These are phyloP conservation scores for Ogataea degrootiae DNA, from an alignment of 805 yeast species.

Conservation along the genomic window DNA sequence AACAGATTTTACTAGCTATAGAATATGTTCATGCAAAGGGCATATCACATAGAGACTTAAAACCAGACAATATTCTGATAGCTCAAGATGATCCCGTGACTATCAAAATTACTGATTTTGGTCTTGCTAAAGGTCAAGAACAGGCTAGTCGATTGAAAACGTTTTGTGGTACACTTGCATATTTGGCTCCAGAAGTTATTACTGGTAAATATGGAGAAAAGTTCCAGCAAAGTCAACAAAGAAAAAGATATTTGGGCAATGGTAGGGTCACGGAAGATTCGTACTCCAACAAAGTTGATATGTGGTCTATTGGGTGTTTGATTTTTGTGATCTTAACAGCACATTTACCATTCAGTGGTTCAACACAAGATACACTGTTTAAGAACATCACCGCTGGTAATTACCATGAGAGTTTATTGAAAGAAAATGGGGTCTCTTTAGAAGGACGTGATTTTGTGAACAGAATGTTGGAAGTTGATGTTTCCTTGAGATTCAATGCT, in stretches of 20 bases:
- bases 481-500: constrained; percentile 68
- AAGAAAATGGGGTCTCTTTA: constrained; percentile 52
- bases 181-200: constrained; percentile 92
- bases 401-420: constrained; percentile 72
- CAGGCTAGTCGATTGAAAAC: constrained; percentile 87
- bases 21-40: constrained; percentile 85
- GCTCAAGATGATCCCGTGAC: constrained; percentile 86
- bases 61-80: constrained; percentile 92
- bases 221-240: constrained; percentile 19
- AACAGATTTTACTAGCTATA: constrained; percentile 80
- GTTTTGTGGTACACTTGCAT: constrained; percentile 95
- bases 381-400: constrained; percentile 71
- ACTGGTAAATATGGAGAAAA: constrained; percentile 45
- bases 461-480: constrained; percentile 71
- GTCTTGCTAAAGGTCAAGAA: constrained; percentile 86
- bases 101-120: constrained; percentile 95
- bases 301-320: constrained; percentile 97
- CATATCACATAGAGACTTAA: constrained; percentile 92
- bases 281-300: constrained; percentile 87
- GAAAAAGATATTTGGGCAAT: constrained; percentile 29
- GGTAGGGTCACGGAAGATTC: constrained; percentile 31
- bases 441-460: constrained; percentile 71
- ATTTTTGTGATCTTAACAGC: constrained; percentile 89
- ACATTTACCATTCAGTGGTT: constrained; percentile 91
- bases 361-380: constrained; percentile 82